Evolutionary conservation across 2,329 filamentous ascomycete species (phyloP).

Genomic region (Aspergillus fumigatiaffinis): DNA sequence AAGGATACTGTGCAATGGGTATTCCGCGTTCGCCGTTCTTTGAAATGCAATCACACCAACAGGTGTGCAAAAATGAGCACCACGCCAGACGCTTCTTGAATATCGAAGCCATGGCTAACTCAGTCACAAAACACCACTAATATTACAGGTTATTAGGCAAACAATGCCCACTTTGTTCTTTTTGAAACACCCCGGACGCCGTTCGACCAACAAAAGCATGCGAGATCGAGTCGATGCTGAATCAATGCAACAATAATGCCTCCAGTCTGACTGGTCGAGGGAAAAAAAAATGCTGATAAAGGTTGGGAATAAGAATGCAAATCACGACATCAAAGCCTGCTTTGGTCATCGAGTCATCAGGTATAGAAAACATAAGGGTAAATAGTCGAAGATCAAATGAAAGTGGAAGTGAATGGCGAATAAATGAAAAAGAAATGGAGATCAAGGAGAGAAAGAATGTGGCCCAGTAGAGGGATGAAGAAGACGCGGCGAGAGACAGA

Average conservation of each 20-base stretch:
- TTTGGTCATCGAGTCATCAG: conserved; percentile 39
- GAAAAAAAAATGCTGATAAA: conserved; percentile 5
- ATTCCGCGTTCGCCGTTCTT: background rate
- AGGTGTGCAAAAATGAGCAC: background rate
- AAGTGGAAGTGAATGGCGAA: conserved; percentile 4
- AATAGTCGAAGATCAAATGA: conserved; percentile 11
- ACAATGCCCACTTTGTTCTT: conserved; percentile 20
- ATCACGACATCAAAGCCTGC: conserved; percentile 39
- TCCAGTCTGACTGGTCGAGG: conserved; percentile 1
- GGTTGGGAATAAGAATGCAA: conserved; percentile 10
- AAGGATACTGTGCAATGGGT: background rate
- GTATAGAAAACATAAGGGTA: conserved; percentile 10
- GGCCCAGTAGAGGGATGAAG: background rate
- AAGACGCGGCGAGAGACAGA: background rate
- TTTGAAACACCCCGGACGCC: conserved; percentile 27
- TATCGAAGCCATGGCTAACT: background rate
- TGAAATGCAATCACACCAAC: background rate
- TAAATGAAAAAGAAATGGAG: conserved; percentile 11
- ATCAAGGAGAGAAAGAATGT: conserved; percentile 4
- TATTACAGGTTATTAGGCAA: conserved; percentile 33
- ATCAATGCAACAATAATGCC: conserved; percentile 7
- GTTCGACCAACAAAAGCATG: conserved; percentile 13
- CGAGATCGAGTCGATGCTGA: conserved; percentile 5
- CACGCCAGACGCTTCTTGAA: background rate
- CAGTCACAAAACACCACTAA: conserved; percentile 18